These are phyloP conservation scores for Cyanidioschyzon merolae DNA, from an alignment of 23 red algal species.

Conservation along the genomic window DNA sequence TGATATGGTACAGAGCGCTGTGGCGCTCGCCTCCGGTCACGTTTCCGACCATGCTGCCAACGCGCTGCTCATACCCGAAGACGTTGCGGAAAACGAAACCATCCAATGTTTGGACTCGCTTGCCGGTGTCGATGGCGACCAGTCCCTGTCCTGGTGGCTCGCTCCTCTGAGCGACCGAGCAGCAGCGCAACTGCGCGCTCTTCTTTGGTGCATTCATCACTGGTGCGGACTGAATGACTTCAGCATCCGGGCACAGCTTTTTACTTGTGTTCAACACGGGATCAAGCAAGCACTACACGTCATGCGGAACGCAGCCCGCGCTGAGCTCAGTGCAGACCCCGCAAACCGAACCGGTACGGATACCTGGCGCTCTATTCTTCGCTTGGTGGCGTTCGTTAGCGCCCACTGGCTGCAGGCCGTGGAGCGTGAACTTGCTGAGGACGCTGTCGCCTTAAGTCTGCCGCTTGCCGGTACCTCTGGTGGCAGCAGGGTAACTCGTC, in stretches of 20 bases:
- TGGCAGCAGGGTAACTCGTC: background rate
- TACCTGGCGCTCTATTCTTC: background rate
- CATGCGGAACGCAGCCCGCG: background rate
- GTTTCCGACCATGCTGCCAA: background rate
- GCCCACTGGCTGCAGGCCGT: background rate
- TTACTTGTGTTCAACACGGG: background rate
- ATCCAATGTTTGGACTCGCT: too few species aligned
- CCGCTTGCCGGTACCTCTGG: background rate
- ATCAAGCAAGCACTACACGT: background rate
- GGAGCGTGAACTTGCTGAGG: background rate
- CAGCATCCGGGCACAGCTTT: background rate
- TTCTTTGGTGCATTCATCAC: background rate
- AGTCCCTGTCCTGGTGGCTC: background rate
- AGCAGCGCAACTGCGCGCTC: background rate
- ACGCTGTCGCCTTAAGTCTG: background rate
- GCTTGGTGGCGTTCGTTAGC: background rate
- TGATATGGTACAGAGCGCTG: background rate
- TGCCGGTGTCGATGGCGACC: background rate
- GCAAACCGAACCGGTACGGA: background rate
- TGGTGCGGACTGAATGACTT: background rate
- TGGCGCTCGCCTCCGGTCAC: background rate
- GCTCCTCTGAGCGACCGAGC: background rate
- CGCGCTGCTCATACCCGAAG: too few species aligned
- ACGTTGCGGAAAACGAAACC: too few species aligned
- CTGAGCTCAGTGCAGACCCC: background rate